phyloP scores from a whole-genome alignment of 176 grass and related monocot genomes.

The Alloteropsis semialata region DNA sequence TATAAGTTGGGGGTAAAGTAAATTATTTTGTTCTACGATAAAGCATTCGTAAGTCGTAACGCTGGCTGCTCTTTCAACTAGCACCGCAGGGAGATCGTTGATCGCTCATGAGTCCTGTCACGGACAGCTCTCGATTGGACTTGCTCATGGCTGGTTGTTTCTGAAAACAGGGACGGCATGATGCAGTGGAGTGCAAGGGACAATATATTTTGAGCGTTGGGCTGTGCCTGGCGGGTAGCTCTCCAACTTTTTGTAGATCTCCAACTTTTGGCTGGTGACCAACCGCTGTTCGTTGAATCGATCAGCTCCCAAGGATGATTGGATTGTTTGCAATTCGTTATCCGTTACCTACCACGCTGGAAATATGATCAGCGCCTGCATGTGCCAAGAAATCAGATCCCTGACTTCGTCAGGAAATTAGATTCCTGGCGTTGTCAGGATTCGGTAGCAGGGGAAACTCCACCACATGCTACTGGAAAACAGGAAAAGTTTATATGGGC shows the following conservation, averaged over 20 bases:
- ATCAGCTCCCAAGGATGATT: constrained; percentile 6
- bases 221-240: not conserved
- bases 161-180: not conserved
- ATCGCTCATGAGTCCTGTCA: constrained; percentile 4
- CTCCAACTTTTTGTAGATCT: not conserved
- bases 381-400: not conserved
- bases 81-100: too few relatives aligned
- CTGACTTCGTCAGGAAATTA: not conserved
- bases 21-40: constrained; percentile 39
- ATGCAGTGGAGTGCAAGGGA: constrained; percentile 18
- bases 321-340: not conserved
- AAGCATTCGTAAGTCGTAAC: too few relatives aligned
- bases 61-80: not conserved
- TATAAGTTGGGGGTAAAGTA: constrained; percentile 39
- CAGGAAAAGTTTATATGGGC: too few relatives aligned
- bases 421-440: not conserved
- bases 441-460: not conserved
- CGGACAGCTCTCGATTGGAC: not conserved
- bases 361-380: not conserved
- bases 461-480: not conserved
- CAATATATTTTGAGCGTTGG: not conserved
- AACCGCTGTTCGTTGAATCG: constrained; percentile 13
- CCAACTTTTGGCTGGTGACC: not conserved
- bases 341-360: constrained; percentile 14
- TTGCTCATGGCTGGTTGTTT: not conserved